phyloP scores from a whole-genome alignment of 2,329 filamentous ascomycete species.

The Helicocarpus griseus region DNA sequence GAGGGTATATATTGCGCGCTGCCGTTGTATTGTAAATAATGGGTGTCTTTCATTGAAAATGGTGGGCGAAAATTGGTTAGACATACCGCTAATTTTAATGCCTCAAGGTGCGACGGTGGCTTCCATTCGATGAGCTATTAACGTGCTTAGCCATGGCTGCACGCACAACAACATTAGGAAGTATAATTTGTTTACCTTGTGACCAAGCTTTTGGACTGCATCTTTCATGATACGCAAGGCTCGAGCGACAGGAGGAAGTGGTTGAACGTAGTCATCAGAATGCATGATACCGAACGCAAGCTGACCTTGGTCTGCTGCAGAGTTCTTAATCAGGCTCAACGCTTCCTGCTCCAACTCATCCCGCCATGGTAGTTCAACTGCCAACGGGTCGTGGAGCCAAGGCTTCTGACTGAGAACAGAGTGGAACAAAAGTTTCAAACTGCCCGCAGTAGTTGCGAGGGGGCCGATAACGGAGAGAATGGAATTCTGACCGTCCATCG shows the following conservation, averaged over 20 bases:
- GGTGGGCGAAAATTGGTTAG: not conserved
- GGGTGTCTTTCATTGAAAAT: not conserved
- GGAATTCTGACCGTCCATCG: conserved; percentile 54
- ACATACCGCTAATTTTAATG: conserved; percentile 33
- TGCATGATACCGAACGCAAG: conserved; percentile 48
- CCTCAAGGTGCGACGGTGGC: conserved; percentile 41
- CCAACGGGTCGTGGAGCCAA: conserved; percentile 58
- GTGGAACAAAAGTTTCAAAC: conserved; percentile 47
- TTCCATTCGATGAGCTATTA: conserved; percentile 46
- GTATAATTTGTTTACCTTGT: conserved; percentile 28
- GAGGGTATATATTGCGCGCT: conserved; percentile 19
- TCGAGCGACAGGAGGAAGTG: conserved; percentile 49
- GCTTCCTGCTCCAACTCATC: conserved; percentile 32
- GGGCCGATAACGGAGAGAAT: conserved; percentile 56
- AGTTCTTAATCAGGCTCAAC: conserved; percentile 27
- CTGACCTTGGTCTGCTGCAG: conserved; percentile 20
- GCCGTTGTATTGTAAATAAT: not conserved
- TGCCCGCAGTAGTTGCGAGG: conserved; percentile 46
- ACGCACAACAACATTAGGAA: not conserved
- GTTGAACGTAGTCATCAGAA: conserved; percentile 41
- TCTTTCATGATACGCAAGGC: conserved; percentile 44
- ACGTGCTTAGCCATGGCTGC: not conserved
- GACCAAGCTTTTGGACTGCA: conserved; percentile 43
- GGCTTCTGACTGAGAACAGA: conserved; percentile 49
- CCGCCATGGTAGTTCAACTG: conserved; percentile 57